Percentiles rank a stretch among this genome's conserved stretches.
phyloP scores from a whole-genome alignment of 1,139 yeast genomes.

The Candida frijolesensis region DNA sequence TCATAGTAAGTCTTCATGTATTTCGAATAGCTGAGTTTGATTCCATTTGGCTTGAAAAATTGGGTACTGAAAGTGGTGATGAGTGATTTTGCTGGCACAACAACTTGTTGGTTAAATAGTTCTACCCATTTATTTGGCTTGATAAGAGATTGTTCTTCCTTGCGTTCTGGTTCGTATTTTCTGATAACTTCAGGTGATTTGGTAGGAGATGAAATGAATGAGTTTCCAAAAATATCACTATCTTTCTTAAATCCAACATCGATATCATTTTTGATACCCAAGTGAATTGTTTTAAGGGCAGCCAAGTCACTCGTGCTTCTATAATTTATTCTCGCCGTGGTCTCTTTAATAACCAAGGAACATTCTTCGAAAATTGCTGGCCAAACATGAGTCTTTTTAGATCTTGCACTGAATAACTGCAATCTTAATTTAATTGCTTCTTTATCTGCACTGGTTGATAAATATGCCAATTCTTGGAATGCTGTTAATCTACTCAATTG shows the following conservation, averaged over 20 bases:
- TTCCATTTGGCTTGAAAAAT: not conserved
- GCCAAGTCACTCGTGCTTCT: slow-evolving; percentile 35
- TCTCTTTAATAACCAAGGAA: slow-evolving; percentile 50
- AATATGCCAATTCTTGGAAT: slow-evolving; percentile 70
- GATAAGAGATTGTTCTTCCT: not conserved
- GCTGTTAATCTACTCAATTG: slow-evolving; percentile 68
- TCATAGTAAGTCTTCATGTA: slow-evolving; percentile 2
- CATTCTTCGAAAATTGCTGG: slow-evolving; percentile 62
- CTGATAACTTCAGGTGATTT: slow-evolving; percentile 6
- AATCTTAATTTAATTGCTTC: slow-evolving; percentile 48
- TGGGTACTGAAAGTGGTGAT: slow-evolving; percentile 1
- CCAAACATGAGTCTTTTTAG: slow-evolving; percentile 55
- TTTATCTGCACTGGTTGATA: slow-evolving; percentile 51
- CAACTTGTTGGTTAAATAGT: slow-evolving; percentile 5
- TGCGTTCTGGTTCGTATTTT: slow-evolving; percentile 1
- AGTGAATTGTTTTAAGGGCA: slow-evolving; percentile 26
- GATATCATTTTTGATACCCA: slow-evolving; percentile 16
- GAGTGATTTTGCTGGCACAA: slow-evolving; percentile 6
- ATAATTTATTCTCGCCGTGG: slow-evolving; percentile 44
- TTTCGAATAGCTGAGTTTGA: not conserved
- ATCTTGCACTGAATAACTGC: slow-evolving; percentile 55
- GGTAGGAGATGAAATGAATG: slow-evolving; percentile 18
- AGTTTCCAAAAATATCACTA: slow-evolving; percentile 37
- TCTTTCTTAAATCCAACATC: slow-evolving; percentile 14
- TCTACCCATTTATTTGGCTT: slow-evolving; percentile 6